Conservation (phyloP, 306 rosid species). For the Vachellia collinsii region DNA sequence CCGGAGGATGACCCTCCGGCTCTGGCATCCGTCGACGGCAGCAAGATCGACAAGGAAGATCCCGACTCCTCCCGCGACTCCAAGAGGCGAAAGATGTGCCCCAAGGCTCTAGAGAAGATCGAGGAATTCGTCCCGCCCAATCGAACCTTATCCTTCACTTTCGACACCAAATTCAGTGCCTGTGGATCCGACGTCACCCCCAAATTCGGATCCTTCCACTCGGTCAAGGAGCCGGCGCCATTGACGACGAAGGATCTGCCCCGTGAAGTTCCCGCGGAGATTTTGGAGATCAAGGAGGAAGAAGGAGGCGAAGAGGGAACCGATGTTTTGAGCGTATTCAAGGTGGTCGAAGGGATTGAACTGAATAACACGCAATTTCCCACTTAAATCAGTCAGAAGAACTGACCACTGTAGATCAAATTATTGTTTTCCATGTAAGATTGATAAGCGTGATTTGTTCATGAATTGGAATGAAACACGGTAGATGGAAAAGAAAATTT, state of each 20-base stretch:
- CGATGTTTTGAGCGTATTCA: neutral
- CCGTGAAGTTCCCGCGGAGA: neutral
- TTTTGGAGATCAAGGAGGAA: neutral
- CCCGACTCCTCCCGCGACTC: conserved; percentile 36
- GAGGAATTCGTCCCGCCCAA: conserved; percentile 34
- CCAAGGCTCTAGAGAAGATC: conserved; percentile 43
- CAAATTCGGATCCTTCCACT: conserved; percentile 58
- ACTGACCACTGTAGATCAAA: neutral
- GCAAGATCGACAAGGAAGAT: neutral
- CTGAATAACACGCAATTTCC: neutral
- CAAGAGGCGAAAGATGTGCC: conserved; percentile 50
- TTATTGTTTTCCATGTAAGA: conserved; percentile 7
- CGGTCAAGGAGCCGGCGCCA: neutral
- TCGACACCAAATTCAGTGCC: conserved; percentile 46
- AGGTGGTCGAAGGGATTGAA: conserved; percentile 22
- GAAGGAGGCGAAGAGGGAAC: neutral
- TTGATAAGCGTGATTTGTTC: neutral
- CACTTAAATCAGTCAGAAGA: neutral
- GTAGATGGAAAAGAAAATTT: neutral
- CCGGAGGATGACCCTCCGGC: neutral
- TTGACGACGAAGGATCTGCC: neutral
- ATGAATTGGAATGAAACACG: neutral
- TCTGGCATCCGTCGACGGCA: neutral
- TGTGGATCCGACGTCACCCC: conserved; percentile 48
- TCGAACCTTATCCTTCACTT: conserved; percentile 46